Evolutionary conservation across 495 filamentous ascomycete species (phyloP), one percentile per base, ranked within the genome.

Genomic region (Talaromyces nanjingensis): DNA sequence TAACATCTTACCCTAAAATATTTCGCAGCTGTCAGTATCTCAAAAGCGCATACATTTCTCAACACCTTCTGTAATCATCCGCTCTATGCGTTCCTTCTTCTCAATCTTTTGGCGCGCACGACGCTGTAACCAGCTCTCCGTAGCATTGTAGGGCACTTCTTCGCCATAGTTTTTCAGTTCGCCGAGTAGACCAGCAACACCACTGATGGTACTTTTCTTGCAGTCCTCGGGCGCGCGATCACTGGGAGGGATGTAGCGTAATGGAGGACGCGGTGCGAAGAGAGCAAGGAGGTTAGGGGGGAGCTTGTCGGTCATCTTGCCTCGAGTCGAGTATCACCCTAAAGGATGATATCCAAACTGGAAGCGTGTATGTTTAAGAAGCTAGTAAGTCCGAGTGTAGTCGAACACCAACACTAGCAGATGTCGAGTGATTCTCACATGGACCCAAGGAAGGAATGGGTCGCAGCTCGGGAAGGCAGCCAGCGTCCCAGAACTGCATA

Each of bases 201-300:
- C 91, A 14, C 73, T 73, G 63, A 98, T 87, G 45, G 80, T 74
- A 60, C 86, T 84, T 63, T 83, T 78, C 70, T 83, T 84, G 67
- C 89, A 87, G 67, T 92, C 85, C 73, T 96, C 91, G 37, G 93
- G 90, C 29, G 93, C 83, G 70, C 90, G 84, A 73, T 97, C 93
- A 69, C 78, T 80, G 6, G 92, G 91, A 54, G 91, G 88, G 55
- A 97, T 85, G 81, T 90, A 98, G 74, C 92, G 90, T 66, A 98
- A 81, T 59, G 93, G 87, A 57, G 96, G 94, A 33, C 94, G 90
- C 65, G 94, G 91, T 70, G 92, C 89, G 78, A 98, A 98, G 63
- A 98, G 91, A 67, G 89, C 89, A 69, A 97, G 84, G 34, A 98
- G 86, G 66, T 93, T 93, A 57, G 90, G 91, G 58, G 93, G 93